These are phyloP conservation scores for Metschnikowia drakensbergensis DNA, from an alignment of 805 yeast genomes.

Conservation along the genomic window DNA sequence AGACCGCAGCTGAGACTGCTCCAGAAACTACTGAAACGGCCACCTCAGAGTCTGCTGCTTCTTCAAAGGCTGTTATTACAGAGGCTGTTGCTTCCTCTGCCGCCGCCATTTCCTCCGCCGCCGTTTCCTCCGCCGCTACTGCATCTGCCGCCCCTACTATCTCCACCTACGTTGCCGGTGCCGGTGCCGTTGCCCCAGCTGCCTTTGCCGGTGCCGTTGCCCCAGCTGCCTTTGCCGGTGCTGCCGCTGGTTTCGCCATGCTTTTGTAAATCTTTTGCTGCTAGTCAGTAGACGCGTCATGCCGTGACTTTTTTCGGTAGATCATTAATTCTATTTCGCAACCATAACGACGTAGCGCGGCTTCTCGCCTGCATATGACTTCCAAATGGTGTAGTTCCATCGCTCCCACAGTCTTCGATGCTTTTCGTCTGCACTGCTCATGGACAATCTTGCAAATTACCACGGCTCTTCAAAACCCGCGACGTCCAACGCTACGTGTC, in stretches of 20 bases:
- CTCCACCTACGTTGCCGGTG: conserved; percentile 13
- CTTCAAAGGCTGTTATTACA: not conserved
- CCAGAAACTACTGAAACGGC: conserved; percentile 8
- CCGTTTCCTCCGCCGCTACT: conserved; percentile 3
- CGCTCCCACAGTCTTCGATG: no score
- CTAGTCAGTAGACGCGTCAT: not conserved
- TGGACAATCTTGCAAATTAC: no score
- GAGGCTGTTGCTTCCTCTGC: conserved; percentile 6
- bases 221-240: conserved; percentile 16
- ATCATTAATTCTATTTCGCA: not conserved
- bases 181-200: conserved; percentile 15
- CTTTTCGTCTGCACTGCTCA: no score
- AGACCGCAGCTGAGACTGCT: conserved; percentile 5
- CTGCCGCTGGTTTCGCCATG: conserved; percentile 17
- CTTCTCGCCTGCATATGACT: not conserved
- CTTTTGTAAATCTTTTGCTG: conserved; percentile 8
- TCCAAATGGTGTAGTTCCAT: no score
- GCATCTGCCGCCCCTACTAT: conserved; percentile 10
- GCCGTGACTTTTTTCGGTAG: not conserved
- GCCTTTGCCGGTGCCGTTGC: conserved; percentile 16
- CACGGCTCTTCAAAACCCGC: no score
- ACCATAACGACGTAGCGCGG: not conserved
- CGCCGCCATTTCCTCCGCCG: conserved; percentile 7
- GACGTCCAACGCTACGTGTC: no score
- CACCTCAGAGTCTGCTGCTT: not conserved